Evolutionary conservation across 2,329 filamentous ascomycete genomes (phyloP).

Genomic region (Intubia oerlemansii): DNA sequence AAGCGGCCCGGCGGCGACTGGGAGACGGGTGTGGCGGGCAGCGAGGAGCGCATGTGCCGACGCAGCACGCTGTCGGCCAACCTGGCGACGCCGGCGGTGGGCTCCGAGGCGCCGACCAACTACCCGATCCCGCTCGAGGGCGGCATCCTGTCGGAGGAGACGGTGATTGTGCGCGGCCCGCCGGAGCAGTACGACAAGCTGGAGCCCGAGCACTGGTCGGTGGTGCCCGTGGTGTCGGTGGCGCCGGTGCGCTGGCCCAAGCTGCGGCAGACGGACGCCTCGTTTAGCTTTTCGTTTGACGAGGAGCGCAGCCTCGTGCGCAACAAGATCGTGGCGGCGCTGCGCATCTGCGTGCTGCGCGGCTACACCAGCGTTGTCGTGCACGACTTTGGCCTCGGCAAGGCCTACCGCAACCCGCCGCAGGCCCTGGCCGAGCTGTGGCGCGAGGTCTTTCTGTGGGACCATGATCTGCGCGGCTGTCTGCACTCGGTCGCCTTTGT

Average conservation of each 20-base stretch:
- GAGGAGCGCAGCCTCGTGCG: constrained; percentile 50
- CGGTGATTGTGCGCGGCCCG: constrained; percentile 53
- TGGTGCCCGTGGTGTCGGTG: constrained; percentile 52
- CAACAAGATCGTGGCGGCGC: constrained; percentile 49
- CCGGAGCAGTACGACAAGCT: constrained; percentile 42
- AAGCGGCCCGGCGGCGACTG: constrained; percentile 61
- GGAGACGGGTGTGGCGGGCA: constrained; percentile 40
- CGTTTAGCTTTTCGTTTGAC: constrained; percentile 51
- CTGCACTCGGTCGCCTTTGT: constrained; percentile 42
- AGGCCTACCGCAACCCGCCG: constrained; percentile 41
- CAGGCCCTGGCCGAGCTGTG: constrained; percentile 43
- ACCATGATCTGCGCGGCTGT: constrained; percentile 38
- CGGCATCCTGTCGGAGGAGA: constrained; percentile 47
- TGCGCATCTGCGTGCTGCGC: constrained; percentile 45
- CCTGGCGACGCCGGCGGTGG: constrained; percentile 37
- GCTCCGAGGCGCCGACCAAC: constrained; percentile 23
- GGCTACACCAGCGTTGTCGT: constrained; percentile 35
- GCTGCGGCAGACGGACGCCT: constrained; percentile 41
- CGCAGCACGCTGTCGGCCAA: constrained; percentile 53
- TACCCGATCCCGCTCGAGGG: constrained; percentile 53
- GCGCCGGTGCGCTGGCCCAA: constrained; percentile 54
- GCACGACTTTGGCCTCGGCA: constrained; percentile 43
- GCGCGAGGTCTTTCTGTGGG: constrained; percentile 41
- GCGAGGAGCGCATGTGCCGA: constrained; percentile 53
- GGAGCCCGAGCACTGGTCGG: constrained; percentile 26